phyloP scores from a whole-genome alignment of 352 stramenopile genomes.

The Elongisporangium prolatum region DNA sequence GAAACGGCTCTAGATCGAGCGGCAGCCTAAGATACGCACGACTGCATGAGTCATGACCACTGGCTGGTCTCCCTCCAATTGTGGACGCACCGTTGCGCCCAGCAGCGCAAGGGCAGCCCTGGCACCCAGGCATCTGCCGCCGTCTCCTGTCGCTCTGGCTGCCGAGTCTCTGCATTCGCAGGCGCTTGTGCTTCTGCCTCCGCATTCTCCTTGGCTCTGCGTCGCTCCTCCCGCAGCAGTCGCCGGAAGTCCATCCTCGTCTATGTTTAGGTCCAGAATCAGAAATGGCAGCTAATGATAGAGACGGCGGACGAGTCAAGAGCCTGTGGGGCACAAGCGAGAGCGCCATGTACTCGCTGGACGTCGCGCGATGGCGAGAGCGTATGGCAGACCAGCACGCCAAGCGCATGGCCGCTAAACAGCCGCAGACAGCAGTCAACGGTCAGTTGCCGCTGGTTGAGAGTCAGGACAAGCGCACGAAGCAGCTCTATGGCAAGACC shows the following conservation, averaged over 20 bases:
- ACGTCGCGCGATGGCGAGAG: conserved; percentile 44
- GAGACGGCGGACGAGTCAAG: not conserved
- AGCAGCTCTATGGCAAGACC: conserved; percentile 55
- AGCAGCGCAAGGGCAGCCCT: conserved; percentile 14
- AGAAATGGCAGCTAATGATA: conserved; percentile 3
- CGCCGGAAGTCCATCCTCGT: conserved; percentile 44
- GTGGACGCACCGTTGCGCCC: conserved; percentile 19
- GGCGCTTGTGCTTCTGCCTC: not conserved
- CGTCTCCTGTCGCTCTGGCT: not conserved
- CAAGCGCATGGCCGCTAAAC: conserved; percentile 19
- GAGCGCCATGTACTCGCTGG: conserved; percentile 51
- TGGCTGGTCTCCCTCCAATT: not conserved
- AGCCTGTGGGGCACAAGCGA: not conserved
- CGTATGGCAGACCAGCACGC: conserved; percentile 30
- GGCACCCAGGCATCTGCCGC: not conserved
- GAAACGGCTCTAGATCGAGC: conserved; percentile 30
- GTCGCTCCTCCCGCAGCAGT: conserved; percentile 46
- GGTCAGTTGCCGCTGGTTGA: conserved; percentile 17
- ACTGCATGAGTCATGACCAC: not conserved
- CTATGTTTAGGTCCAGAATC: not conserved
- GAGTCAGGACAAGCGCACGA: conserved; percentile 26
- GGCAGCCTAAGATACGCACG: conserved; percentile 7
- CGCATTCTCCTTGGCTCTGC: conserved; percentile 21
- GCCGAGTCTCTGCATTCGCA: not conserved
- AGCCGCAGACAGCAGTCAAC: conserved; percentile 9